Evolutionary conservation across 352 stramenopile species (phyloP).

Genomic region (Pythium dissimile): DNA sequence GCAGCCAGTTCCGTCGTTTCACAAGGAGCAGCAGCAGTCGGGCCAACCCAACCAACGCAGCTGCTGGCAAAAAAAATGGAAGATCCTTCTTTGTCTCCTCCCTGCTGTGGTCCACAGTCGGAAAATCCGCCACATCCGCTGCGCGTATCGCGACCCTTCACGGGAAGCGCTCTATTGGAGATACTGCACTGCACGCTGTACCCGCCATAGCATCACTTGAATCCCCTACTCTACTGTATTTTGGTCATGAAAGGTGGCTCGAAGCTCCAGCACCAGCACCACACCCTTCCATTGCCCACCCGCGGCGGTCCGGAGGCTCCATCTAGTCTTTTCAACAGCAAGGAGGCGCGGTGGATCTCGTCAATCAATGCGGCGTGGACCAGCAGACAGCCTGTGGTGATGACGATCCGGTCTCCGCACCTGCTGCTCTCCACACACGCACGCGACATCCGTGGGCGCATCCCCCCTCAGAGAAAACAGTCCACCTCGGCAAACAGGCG

Average conservation of each 20-base stretch:
- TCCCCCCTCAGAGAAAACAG: slow-evolving; percentile 1
- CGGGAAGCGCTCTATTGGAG: slow-evolving; percentile 14
- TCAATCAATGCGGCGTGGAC: too few species aligned
- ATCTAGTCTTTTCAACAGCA: too few species aligned
- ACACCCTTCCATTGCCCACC: too few species aligned
- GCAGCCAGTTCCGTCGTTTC: slow-evolving; percentile 14
- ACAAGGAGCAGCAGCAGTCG: slow-evolving; percentile 8
- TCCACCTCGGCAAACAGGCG: slow-evolving; percentile 12
- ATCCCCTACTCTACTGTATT: too few species aligned
- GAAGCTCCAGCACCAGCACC: too few species aligned
- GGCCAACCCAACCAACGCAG: slow-evolving; percentile 4
- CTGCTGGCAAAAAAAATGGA: slow-evolving; percentile 27
- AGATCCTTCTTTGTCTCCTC: slow-evolving; percentile 4
- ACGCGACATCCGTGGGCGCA: not conserved
- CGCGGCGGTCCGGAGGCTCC: too few species aligned
- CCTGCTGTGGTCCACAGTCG: not conserved
- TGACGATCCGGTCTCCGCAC: not conserved
- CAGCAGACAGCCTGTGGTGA: not conserved
- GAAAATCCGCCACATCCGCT: slow-evolving; percentile 15
- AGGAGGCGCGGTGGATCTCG: too few species aligned
- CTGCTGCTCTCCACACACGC: not conserved
- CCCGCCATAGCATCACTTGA: not conserved
- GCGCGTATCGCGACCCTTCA: slow-evolving; percentile 17
- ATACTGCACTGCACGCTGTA: not conserved
- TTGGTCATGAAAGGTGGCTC: too few species aligned